Evolutionary conservation across 345 rosid species (phyloP).

Genomic region (Viola odorata): DNA sequence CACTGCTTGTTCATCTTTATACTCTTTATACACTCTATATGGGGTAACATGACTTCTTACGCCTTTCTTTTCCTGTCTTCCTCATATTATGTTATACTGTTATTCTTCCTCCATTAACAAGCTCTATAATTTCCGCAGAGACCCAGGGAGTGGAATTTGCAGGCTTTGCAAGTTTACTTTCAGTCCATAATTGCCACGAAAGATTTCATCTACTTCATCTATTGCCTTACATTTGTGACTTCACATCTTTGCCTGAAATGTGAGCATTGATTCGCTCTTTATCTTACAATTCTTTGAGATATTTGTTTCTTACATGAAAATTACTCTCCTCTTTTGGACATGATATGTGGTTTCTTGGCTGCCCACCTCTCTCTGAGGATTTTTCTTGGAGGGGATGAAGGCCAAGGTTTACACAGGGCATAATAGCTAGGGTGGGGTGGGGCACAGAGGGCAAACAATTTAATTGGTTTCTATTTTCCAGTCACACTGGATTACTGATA

Average conservation of each 20-base stretch:
- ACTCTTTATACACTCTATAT: constrained; percentile 77
- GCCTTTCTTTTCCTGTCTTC: constrained; percentile 4
- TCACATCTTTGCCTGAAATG: constrained; percentile 87
- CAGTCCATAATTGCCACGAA: constrained; percentile 77
- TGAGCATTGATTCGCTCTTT: constrained; percentile 31
- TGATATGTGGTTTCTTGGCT: neutral
- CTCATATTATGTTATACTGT: constrained; percentile 6
- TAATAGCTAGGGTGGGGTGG: no score
- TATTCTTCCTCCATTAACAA: constrained; percentile 16
- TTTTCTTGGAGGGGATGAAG: no score
- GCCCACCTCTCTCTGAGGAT: no score
- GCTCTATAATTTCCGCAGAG: constrained; percentile 39
- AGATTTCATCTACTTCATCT: constrained; percentile 89
- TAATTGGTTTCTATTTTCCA: neutral
- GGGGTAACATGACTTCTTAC: constrained; percentile 49
- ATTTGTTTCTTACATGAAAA: neutral
- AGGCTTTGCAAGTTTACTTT: constrained; percentile 74
- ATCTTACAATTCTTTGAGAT: neutral
- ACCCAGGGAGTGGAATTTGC: constrained; percentile 91
- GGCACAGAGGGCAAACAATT: no score
- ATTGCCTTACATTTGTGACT: constrained; percentile 80
- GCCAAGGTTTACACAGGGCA: no score
- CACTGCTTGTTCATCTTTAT: constrained; percentile 76
- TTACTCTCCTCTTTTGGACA: neutral
- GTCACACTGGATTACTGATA: constrained; percentile 10